Percentiles rank a stretch among this genome's conserved stretches.
Conservation (phyloP, 2,329 filamentous ascomycete species). For the Trichoderma koningiopsis region DNA sequence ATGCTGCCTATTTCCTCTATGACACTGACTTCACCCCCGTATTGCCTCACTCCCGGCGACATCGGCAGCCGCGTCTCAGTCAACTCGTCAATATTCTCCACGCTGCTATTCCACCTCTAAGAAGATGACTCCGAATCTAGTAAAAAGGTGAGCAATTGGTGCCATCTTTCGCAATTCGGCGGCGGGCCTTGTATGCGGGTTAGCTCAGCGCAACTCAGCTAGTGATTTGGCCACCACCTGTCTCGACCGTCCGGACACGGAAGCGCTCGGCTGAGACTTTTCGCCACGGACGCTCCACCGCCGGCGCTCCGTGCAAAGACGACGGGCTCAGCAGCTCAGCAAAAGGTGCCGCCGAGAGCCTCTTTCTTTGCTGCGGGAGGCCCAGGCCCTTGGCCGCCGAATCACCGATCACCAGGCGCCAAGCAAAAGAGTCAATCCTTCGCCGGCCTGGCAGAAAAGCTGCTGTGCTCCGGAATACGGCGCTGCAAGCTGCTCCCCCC, state of each 20-base stretch:
- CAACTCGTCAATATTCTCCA: neutral
- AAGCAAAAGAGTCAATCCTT: neutral
- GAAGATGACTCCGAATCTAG: slow-evolving; percentile 4
- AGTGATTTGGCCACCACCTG: neutral
- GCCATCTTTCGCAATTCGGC: neutral
- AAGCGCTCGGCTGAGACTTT: slow-evolving; percentile 10
- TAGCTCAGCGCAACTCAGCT: neutral
- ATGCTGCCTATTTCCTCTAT: neutral
- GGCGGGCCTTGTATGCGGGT: neutral
- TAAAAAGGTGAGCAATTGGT: neutral
- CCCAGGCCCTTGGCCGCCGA: neutral
- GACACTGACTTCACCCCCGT: neutral
- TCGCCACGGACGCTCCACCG: slow-evolving; percentile 11
- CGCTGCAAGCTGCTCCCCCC: too few species aligned
- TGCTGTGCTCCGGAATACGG: neutral
- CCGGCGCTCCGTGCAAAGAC: slow-evolving; percentile 10
- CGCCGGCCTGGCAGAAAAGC: too few species aligned
- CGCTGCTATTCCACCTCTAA: neutral
- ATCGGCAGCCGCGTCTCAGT: neutral
- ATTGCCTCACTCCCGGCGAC: slow-evolving; percentile 2
- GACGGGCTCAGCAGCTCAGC: neutral
- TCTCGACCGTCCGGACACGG: slow-evolving; percentile 9
- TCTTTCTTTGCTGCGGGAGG: neutral
- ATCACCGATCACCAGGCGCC: neutral
- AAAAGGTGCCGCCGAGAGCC: neutral